These are phyloP conservation scores for Triticum dicoccoides DNA, from an alignment of 176 grass and related monocot genomes.

Conservation along the genomic window DNA sequence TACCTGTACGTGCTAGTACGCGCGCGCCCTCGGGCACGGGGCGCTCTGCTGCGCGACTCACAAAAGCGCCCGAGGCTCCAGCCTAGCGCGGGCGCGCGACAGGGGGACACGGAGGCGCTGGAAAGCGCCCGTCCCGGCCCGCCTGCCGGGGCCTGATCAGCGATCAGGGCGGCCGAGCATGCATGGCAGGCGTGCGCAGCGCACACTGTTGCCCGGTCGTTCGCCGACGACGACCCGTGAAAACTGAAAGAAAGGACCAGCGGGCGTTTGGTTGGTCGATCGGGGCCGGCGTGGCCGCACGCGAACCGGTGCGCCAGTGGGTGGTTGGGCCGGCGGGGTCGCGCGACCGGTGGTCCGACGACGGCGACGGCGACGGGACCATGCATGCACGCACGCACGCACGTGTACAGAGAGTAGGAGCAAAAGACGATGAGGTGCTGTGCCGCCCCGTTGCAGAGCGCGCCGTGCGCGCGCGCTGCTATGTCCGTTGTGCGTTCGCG, in stretches of 20 bases:
- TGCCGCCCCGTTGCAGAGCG: background rate
- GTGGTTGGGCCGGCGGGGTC: background rate
- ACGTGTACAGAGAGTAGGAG: too few relatives aligned
- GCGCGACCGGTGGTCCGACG: background rate
- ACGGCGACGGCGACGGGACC: too few relatives aligned
- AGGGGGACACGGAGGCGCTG: constrained; percentile 27
- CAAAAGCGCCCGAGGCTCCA: background rate
- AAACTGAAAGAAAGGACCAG: too few relatives aligned
- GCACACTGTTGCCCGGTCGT: background rate
- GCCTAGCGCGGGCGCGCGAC: background rate
- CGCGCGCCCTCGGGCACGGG: too few relatives aligned
- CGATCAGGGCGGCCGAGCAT: background rate
- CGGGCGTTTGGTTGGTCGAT: too few relatives aligned
- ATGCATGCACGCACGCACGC: too few relatives aligned
- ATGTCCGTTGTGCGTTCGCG: background rate
- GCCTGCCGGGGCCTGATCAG: constrained; percentile 23
- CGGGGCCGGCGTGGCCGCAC: too few relatives aligned
- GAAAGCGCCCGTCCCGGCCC: constrained; percentile 22
- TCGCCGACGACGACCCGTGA: background rate
- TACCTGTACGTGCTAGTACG: background rate
- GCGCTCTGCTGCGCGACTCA: background rate
- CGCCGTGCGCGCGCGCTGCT: background rate
- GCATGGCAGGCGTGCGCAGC: background rate
- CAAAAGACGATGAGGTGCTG: background rate
- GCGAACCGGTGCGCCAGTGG: background rate